phyloP scores from a whole-genome alignment of 78 protist species.

The Dictyostelium discoideum region dicty_2.7 NC_007090.3:699501-700000 shows the following conservation, averaged over 20 bases:
- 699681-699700: not conserved
- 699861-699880: constrained; percentile 52
- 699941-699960: constrained; percentile 36
- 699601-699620: constrained; percentile 58
- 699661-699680: constrained; percentile 69
- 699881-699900: constrained; percentile 20
- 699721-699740: constrained; percentile 31
- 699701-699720: not conserved
- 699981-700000: not conserved
- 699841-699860: constrained; percentile 80
- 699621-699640: constrained; percentile 30
- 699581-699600: constrained; percentile 51
- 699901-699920: not conserved
- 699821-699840: constrained; percentile 81
- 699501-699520: constrained; percentile 28
- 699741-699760: constrained; percentile 51
- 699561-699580: constrained; percentile 50
- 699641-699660: constrained; percentile 20
- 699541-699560: constrained; percentile 78
- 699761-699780: constrained; percentile 71
- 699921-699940: constrained; percentile 38
- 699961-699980: constrained; percentile 35
- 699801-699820: constrained; percentile 77
- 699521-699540: constrained; percentile 50
- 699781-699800: constrained; percentile 66